Base-by-base conservation (phyloP, 257 asterid genomes). In the Agastache rugosa region DNA sequence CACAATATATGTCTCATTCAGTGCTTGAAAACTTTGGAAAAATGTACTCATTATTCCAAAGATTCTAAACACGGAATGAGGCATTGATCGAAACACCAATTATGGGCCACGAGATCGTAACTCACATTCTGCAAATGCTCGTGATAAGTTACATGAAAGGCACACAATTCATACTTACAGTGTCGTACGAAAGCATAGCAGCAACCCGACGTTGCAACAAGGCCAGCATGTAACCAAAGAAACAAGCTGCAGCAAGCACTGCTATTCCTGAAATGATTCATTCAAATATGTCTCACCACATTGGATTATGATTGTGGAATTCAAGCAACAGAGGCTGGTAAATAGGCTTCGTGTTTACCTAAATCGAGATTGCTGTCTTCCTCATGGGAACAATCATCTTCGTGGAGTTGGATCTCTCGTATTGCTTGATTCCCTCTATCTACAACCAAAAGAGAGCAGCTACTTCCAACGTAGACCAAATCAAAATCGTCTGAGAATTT, bases 401-500 rank as follows among this genome's bases (percentile, higher is more conserved):
- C 90, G 0, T 77, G 93, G 72, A 94, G 96, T 51, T 80, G 96
- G 67, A 94, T 92, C 87, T 94, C 98, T 12, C 99, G 90, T 72
- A 94, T 94, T 1, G 99, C 99, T 73, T 86, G 93, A 78, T 87
- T 85, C 68, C 99, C 99, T 78, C 99, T 80, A 80, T 94, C 99
- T 16, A 94, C 77, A 14, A 94, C 89, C 84, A 94, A 64, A 41
- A 94, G 89, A 3, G 98, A 89, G 82, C 99, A 94, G 79, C 90
- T 90, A 85, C 96, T 87, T 71, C 84, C 90, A 16, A 87, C 76
- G 27, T 85, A 94, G 53, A 92, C 86, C 55, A 94, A 66, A 68
- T 94, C 99, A 73, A 94, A 92, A 79, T 94, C 98, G 53, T 90
- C 76, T 0, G 98, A 94, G 76, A 94, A 90, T 67, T 82, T 87